These are phyloP conservation scores for Meredithiella fracta DNA, from an alignment of 2,329 filamentous ascomycete genomes.

Conservation along the genomic window DNA sequence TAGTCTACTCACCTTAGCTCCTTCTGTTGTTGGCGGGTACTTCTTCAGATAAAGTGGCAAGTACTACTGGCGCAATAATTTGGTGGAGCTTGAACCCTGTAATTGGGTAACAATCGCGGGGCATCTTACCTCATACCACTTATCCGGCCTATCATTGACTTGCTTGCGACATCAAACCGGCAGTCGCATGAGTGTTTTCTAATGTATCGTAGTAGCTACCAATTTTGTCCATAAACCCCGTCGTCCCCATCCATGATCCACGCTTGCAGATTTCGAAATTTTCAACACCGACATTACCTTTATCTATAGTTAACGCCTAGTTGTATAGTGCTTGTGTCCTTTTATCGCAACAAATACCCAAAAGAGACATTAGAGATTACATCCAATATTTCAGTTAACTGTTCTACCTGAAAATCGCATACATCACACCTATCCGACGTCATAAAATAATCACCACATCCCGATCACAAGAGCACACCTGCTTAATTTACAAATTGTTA, in stretches of 20 bases:
- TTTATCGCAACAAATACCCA: not conserved
- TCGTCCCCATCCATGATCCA: not conserved
- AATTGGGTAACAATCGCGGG: not conserved
- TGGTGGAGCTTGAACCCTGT: not conserved
- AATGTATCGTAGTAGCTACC: not conserved
- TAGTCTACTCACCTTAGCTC: not conserved
- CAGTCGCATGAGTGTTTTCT: not conserved
- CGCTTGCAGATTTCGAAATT: not conserved
- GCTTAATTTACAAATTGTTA: not conserved
- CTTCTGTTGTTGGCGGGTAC: not conserved
- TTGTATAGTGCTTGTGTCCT: not conserved
- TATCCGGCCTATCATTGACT: not conserved
- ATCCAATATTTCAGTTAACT: not conserved
- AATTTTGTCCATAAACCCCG: not conserved
- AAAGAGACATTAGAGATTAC: not conserved
- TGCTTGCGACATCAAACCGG: not conserved
- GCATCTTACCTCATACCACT: conserved; percentile 2
- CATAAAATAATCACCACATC: not conserved
- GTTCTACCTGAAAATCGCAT: not conserved
- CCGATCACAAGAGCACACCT: not conserved
- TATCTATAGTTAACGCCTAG: not conserved
- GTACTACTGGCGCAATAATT: not conserved
- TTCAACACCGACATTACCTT: not conserved
- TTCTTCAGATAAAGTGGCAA: not conserved
- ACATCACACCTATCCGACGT: not conserved